Evolutionary conservation across 805 yeast species (phyloP), one percentile per base, ranked within the genome.

Genomic region (Ogataea saltuana): DNA sequence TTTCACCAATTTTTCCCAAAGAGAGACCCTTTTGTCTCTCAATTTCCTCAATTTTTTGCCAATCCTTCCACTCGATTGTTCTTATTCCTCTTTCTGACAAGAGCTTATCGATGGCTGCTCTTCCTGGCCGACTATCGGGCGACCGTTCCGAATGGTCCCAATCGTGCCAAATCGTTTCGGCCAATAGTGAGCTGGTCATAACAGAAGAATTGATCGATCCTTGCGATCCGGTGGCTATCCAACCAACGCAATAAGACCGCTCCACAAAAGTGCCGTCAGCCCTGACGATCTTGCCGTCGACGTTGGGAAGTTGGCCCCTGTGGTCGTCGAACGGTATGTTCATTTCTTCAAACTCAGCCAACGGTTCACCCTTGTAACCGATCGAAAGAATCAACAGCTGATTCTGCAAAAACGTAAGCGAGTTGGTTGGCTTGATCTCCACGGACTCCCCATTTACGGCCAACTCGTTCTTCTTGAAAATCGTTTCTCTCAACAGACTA

Each of bases 131-230:
- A n/a, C n/a, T n/a, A n/a, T n/a, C n/a, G n/a, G n/a, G n/a, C n/a
- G n/a, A n/a, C n/a, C n/a, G n/a, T n/a, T n/a, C n/a, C n/a, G n/a
- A n/a, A n/a, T 19, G 58, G 5, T 41, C 26, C 29, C 59, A 21
- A 54, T 88, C 96, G 27, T 72, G 68, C 13, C 80, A 56, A 0
- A 93, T 70, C 10, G 72, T 66, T 20, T 80, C 87, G 0, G 88
- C 91, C 0, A 91, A 82, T 7, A 79, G 75, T 49, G 83, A 83
- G 1, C 97, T 79, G 46, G 85, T 89, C 74, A 83, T 76, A 84
- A 91, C 86, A 0, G 98, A 88, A 11, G 87, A 75, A 13, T 95
- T 95, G 51, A 93, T 93, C 3, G 88, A 95, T 1, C 99, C 99
- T 21, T 76, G 75, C 6, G 96, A 85, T 1, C 96, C 95, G 39